These are phyloP conservation scores for Suillus discolor DNA, from an alignment of 768 basidiomycete species.

Conservation along the genomic window DNA sequence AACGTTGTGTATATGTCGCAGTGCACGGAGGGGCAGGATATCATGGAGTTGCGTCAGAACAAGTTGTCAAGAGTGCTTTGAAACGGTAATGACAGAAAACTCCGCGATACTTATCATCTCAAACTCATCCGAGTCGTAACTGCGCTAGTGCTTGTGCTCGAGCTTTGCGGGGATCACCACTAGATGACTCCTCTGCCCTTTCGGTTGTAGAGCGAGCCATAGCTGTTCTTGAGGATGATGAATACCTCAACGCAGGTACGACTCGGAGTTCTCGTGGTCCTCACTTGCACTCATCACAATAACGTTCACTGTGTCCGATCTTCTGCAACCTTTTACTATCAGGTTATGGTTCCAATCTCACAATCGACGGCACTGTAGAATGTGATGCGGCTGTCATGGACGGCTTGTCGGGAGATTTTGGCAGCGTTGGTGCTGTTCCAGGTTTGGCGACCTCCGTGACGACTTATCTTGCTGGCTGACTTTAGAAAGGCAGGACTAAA, in stretches of 20 bases:
- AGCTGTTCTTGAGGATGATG: constrained; percentile 63
- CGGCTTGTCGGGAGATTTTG: constrained; percentile 53
- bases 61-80: constrained; percentile 56
- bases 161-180: constrained; percentile 34
- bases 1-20: constrained; percentile 45
- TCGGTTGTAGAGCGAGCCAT: constrained; percentile 59
- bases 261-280: constrained; percentile 3
- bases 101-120: background rate
- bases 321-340: constrained; percentile 3
- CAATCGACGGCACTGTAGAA: constrained; percentile 72
- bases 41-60: constrained; percentile 52
- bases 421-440: constrained; percentile 72
- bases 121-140: background rate
- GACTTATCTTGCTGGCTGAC: background rate
- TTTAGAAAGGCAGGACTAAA: constrained; percentile 50
- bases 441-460: constrained; percentile 40
- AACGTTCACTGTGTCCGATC: background rate
- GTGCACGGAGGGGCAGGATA: constrained; percentile 82
- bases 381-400: constrained; percentile 81
- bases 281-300: background rate
- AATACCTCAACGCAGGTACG: constrained; percentile 69
- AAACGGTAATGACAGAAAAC: constrained; percentile 46
- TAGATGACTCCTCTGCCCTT: constrained; percentile 33
- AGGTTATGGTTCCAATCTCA: constrained; percentile 83
- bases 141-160: constrained; percentile 52